Conservation (phyloP, 441 rosid species). For the Flueggea neowawraea region DNA sequence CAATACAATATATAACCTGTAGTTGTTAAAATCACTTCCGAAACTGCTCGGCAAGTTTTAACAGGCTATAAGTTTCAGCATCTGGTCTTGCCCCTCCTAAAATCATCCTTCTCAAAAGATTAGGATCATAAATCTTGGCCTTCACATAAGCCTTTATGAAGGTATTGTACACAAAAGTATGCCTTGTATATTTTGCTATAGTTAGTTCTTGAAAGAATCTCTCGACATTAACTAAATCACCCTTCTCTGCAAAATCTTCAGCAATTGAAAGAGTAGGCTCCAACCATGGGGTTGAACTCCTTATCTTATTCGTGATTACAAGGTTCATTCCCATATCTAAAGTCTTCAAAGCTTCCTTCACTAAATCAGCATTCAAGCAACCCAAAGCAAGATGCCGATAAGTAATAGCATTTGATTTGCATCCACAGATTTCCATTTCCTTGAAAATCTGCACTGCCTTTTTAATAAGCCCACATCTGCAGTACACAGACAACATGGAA, state of each 20-base stretch:
- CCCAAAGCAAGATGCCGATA: conserved; percentile 84
- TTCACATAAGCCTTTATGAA: conserved; percentile 78
- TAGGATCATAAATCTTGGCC: conserved; percentile 57
- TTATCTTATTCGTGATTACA: conserved; percentile 46
- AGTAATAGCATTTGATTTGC: conserved; percentile 78
- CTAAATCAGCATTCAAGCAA: conserved; percentile 59
- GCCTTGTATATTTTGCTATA: conserved; percentile 55
- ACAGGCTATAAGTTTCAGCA: conserved; percentile 80
- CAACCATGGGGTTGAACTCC: conserved; percentile 74
- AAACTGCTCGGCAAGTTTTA: conserved; percentile 64
- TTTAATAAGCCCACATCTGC: conserved; percentile 52
- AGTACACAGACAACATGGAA: conserved; percentile 65
- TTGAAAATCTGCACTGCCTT: conserved; percentile 59
- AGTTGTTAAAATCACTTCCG: conserved; percentile 21
- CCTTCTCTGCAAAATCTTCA: conserved; percentile 69
- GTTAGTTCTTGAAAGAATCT: conserved; percentile 65
- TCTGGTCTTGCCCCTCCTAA: conserved; percentile 89
- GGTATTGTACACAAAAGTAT: conserved; percentile 74
- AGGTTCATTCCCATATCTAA: conserved; percentile 47
- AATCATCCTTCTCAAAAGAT: conserved; percentile 83
- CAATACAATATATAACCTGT: neutral
- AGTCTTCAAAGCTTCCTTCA: conserved; percentile 66
- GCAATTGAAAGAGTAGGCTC: conserved; percentile 70
- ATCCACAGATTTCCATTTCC: conserved; percentile 48
- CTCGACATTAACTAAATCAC: conserved; percentile 64